Percentiles rank a stretch among this genome's conserved stretches.
Evolutionary conservation across 441 rosid species (phyloP).

Genomic region (Arabidopsis hybrid): DNA sequence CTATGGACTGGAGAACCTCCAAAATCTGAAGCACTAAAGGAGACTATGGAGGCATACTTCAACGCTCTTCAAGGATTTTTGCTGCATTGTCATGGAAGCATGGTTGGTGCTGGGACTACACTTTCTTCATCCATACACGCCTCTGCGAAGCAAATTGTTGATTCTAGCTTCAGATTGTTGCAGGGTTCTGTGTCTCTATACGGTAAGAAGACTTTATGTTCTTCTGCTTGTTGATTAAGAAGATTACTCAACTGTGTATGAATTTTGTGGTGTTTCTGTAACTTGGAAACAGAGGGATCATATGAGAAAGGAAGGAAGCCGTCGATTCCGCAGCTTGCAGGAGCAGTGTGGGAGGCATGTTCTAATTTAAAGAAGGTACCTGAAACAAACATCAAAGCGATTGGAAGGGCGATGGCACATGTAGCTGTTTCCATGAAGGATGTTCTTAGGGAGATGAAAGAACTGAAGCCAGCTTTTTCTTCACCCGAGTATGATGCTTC

Average conservation of each 20-base stretch:
- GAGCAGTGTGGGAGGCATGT: slow-evolving; percentile 92
- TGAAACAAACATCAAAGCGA: slow-evolving; percentile 70
- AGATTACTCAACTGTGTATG: neutral
- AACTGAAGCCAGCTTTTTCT: slow-evolving; percentile 68
- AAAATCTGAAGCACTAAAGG: slow-evolving; percentile 66
- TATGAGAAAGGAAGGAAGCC: slow-evolving; percentile 51
- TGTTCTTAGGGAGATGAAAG: slow-evolving; percentile 93
- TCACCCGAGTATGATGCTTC: slow-evolving; percentile 45
- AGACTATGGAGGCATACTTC: slow-evolving; percentile 71
- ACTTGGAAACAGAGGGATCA: slow-evolving; percentile 51
- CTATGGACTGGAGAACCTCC: slow-evolving; percentile 80
- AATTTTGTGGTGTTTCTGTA: neutral
- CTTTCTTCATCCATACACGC: slow-evolving; percentile 69
- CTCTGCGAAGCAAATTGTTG: slow-evolving; percentile 73
- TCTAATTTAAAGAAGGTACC: slow-evolving; percentile 79
- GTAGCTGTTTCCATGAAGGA: slow-evolving; percentile 87
- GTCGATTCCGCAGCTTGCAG: slow-evolving; percentile 69
- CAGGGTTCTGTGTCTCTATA: slow-evolving; percentile 67
- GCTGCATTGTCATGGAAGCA: slow-evolving; percentile 78
- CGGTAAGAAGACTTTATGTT: slow-evolving; percentile 45
- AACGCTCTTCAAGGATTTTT: slow-evolving; percentile 83
- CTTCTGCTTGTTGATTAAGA: neutral
- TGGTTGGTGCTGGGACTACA: slow-evolving; percentile 79
- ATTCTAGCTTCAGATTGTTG: slow-evolving; percentile 85
- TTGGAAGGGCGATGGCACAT: slow-evolving; percentile 83